Conservation (phyloP, 2,329 filamentous ascomycete genomes). For the Didymosphaeria variabile region DNA sequence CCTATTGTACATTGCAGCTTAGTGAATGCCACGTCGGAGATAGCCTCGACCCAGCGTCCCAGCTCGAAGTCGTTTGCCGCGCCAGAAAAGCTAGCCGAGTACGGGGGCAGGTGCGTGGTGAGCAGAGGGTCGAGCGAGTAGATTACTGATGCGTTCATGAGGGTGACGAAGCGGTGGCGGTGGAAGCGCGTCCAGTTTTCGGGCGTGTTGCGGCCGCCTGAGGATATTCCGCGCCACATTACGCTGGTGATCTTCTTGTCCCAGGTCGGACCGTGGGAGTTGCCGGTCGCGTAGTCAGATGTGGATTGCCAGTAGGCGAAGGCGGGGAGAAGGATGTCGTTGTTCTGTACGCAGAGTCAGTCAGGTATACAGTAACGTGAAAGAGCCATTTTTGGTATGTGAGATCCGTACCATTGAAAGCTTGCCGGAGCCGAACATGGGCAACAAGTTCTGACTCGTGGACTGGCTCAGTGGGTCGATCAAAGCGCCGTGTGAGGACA, state of each 20-base stretch:
- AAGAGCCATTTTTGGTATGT: background rate
- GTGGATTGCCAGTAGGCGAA: constrained; percentile 60
- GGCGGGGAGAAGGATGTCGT: constrained; percentile 61
- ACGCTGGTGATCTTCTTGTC: constrained; percentile 51
- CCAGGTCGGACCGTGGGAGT: constrained; percentile 53
- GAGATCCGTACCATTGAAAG: constrained; percentile 45
- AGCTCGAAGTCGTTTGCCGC: constrained; percentile 37
- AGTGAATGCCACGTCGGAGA: constrained; percentile 55
- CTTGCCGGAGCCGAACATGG: constrained; percentile 62
- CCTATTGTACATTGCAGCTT: constrained; percentile 51
- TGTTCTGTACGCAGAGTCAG: constrained; percentile 45
- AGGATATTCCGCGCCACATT: constrained; percentile 60
- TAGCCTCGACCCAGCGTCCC: constrained; percentile 51
- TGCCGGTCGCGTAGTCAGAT: constrained; percentile 53
- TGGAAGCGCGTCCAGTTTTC: constrained; percentile 77
- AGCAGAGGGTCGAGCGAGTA: constrained; percentile 37
- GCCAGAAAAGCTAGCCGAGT: constrained; percentile 50
- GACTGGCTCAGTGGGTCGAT: constrained; percentile 58
- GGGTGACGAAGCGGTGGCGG: constrained; percentile 76
- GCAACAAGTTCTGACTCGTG: constrained; percentile 56
- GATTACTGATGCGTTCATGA: constrained; percentile 73
- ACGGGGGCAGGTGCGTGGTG: constrained; percentile 52
- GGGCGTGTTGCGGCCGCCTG: constrained; percentile 56
- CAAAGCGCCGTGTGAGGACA: constrained; percentile 58
- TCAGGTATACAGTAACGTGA: background rate